Evolutionary conservation across 768 basidiomycete genomes (phyloP).

Genomic region (Neoboletus subvelutipes): DNA sequence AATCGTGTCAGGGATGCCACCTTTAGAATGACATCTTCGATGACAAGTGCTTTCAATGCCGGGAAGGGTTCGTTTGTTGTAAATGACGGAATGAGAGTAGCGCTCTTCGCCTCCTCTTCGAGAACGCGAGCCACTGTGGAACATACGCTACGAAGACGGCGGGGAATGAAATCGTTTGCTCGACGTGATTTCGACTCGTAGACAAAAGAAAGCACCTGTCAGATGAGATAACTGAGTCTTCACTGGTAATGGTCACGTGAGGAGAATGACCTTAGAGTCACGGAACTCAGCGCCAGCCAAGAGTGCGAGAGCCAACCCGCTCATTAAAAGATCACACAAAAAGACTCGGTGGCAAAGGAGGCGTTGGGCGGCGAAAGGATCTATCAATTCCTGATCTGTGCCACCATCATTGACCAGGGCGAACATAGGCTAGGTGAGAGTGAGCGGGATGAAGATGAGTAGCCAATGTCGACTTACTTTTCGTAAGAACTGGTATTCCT

Average conservation of each 20-base stretch:
- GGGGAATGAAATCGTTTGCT: slow-evolving; percentile 14
- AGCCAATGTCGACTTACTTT: slow-evolving; percentile 35
- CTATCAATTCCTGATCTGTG: slow-evolving; percentile 8
- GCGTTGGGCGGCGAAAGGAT: slow-evolving; percentile 22
- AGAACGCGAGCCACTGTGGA: slow-evolving; percentile 14
- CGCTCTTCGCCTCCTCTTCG: neutral
- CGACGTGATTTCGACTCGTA: slow-evolving; percentile 40
- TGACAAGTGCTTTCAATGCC: neutral
- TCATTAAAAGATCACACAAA: slow-evolving; percentile 47
- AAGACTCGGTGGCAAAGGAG: slow-evolving; percentile 50
- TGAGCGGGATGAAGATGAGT: slow-evolving; percentile 8
- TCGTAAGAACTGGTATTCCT: slow-evolving; percentile 38
- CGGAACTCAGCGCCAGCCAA: slow-evolving; percentile 57
- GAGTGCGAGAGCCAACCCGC: slow-evolving; percentile 49
- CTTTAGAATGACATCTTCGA: slow-evolving; percentile 7
- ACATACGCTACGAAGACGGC: slow-evolving; percentile 5
- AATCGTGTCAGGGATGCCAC: slow-evolving; percentile 11
- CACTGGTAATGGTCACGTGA: neutral
- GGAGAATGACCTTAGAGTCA: slow-evolving; percentile 54
- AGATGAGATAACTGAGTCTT: neutral
- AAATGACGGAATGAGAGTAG: neutral
- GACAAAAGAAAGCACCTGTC: slow-evolving; percentile 61
- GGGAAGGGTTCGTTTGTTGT: neutral
- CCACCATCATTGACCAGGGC: slow-evolving; percentile 58
- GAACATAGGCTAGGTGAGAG: slow-evolving; percentile 58